Percentiles rank a stretch among this genome's conserved stretches.
phyloP scores from a whole-genome alignment of 2,329 filamentous ascomycete genomes.

The Monascus ruber region DNA sequence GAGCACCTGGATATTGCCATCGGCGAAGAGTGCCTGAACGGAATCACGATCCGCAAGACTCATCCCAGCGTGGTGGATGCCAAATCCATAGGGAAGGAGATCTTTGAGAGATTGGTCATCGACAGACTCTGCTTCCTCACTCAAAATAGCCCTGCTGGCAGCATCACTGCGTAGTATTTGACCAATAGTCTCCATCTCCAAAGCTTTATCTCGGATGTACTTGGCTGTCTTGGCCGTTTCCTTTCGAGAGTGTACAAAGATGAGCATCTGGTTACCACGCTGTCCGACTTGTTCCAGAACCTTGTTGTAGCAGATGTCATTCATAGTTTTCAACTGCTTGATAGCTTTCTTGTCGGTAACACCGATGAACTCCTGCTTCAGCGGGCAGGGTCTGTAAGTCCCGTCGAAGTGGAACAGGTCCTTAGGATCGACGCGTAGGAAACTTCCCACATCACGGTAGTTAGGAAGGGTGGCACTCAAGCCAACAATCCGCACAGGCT shows the following conservation, averaged over 20 bases:
- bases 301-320: slow-evolving; percentile 96
- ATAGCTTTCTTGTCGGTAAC: slow-evolving; percentile 97
- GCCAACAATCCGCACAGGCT: slow-evolving; percentile 82
- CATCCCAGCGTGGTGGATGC: slow-evolving; percentile 98
- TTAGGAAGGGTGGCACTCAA: slow-evolving; percentile 93
- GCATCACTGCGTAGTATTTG: slow-evolving; percentile 90
- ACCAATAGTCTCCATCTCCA: slow-evolving; percentile 95
- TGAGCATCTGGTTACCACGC: slow-evolving; percentile 93
- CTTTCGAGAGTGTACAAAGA: slow-evolving; percentile 96
- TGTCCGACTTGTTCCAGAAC: slow-evolving; percentile 91
- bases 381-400: slow-evolving; percentile 81
- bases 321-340: slow-evolving; percentile 98
- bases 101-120: slow-evolving; percentile 86
- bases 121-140: slow-evolving; percentile 71
- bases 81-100: slow-evolving; percentile 87
- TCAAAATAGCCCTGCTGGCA: slow-evolving; percentile 76
- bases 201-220: slow-evolving; percentile 88
- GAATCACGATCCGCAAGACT: slow-evolving; percentile 86
- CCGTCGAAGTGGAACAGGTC: slow-evolving; percentile 95
- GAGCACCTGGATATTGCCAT: slow-evolving; percentile 84
- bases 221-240: slow-evolving; percentile 96
- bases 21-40: slow-evolving; percentile 87
- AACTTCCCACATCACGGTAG: slow-evolving; percentile 90
- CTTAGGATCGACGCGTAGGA: slow-evolving; percentile 80
- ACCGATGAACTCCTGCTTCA: slow-evolving; percentile 94